Evolutionary conservation across 1,284 basidiomycete genomes (phyloP).

Genomic region (Cryptococcus jaspeensis): DNA sequence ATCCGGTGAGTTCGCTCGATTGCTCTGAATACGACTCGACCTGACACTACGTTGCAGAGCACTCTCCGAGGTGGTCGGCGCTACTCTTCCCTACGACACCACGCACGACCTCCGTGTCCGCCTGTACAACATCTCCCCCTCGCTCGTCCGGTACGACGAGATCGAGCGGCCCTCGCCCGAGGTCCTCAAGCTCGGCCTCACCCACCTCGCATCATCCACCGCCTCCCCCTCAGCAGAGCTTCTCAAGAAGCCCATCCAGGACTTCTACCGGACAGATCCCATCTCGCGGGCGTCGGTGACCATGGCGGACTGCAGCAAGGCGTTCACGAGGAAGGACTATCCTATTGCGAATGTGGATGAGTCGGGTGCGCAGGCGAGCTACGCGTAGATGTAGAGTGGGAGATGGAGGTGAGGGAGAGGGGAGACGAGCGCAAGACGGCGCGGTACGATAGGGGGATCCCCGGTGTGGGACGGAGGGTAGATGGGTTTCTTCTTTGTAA

Average conservation of each 20-base stretch:
- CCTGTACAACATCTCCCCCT: conserved; percentile 95
- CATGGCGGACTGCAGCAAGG: conserved; percentile 53
- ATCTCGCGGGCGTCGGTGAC: conserved; percentile 55
- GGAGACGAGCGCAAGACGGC: too few species aligned
- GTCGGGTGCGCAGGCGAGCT: conserved; percentile 26
- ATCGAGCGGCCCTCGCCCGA: conserved; percentile 75
- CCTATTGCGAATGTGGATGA: conserved; percentile 23
- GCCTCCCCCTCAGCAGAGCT: conserved; percentile 51
- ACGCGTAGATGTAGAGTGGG: conserved; percentile 15
- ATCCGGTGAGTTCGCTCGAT: conserved; percentile 64
- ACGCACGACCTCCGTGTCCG: conserved; percentile 83
- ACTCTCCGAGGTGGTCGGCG: conserved; percentile 81
- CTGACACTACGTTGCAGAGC: conserved; percentile 56
- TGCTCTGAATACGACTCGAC: not conserved
- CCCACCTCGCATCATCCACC: conserved; percentile 61
- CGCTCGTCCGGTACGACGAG: conserved; percentile 82
- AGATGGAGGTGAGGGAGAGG: not conserved
- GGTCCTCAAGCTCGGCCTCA: conserved; percentile 69
- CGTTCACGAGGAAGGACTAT: conserved; percentile 49
- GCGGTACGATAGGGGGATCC: too few species aligned
- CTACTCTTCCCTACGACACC: conserved; percentile 86
- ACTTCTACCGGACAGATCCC: conserved; percentile 89
- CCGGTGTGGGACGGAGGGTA: too few species aligned
- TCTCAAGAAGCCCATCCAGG: conserved; percentile 78
- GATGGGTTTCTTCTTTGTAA: not conserved